Conservation (phyloP, 805 yeast species). For the Kodamaea kaohsiungensis region DNA sequence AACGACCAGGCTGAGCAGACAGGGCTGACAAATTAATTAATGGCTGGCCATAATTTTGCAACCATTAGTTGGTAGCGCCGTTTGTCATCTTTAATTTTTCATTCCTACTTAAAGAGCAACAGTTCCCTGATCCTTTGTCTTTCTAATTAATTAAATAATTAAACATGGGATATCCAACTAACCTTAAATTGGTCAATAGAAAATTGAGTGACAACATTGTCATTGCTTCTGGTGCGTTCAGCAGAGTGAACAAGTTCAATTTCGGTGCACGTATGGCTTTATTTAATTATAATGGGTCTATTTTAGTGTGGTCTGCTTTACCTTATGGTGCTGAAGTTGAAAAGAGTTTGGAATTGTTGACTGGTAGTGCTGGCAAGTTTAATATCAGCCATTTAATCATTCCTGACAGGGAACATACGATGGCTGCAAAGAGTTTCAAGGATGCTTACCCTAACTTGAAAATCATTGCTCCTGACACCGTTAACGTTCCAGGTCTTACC, state of each 20-base stretch:
- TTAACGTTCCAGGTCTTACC: slow-evolving; percentile 22
- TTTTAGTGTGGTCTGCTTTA: slow-evolving; percentile 58
- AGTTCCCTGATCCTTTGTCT: too few relatives aligned
- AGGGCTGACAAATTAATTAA: too few relatives aligned
- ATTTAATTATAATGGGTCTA: slow-evolving; percentile 27
- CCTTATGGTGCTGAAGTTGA: slow-evolving; percentile 53
- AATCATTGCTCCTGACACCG: slow-evolving; percentile 54
- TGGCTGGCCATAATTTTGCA: too few relatives aligned
- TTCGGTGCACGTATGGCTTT: slow-evolving; percentile 47
- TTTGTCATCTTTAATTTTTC: too few relatives aligned
- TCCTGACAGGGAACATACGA: slow-evolving; percentile 66
- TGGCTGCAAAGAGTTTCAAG: slow-evolving; percentile 59
- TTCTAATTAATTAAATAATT: too few relatives aligned
- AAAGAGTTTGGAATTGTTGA: slow-evolving; percentile 36
- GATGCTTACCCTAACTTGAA: slow-evolving; percentile 49
- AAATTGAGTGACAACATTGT: slow-evolving; percentile 36
- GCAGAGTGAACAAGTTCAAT: slow-evolving; percentile 30
- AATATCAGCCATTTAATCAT: slow-evolving; percentile 53
- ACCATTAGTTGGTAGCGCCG: not conserved
- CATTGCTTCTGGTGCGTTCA: slow-evolving; percentile 36
- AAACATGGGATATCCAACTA: slow-evolving; percentile 35
- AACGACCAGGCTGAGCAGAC: too few relatives aligned
- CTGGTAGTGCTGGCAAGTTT: slow-evolving; percentile 31
- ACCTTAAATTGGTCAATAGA: slow-evolving; percentile 31
- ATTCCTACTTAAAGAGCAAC: not conserved